Evolutionary conservation across 2,329 filamentous ascomycete species (phyloP), one percentile per base, ranked within the genome.

Genomic region (Talaromyces sp.): DNA sequence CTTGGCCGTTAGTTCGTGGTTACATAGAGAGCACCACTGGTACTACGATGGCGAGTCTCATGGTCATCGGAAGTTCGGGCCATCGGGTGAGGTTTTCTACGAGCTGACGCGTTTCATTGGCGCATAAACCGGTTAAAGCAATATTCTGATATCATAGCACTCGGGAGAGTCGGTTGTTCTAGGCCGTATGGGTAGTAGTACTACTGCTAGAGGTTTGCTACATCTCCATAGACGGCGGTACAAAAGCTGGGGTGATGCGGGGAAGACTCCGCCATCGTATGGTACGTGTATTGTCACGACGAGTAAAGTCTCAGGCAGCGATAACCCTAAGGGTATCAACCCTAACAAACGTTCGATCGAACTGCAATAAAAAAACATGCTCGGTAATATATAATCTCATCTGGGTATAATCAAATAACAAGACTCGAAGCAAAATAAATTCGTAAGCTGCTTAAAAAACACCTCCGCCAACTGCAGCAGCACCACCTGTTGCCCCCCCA

Each of bases 211-310:
- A 31, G 13, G 47, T 19, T 1, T 31, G 27, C 5, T 17, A 52
- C 27, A n/a, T 52, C 49, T 52, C 49, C 49, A 52, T 33, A 15
- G 27, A n/a, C 11, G 27, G 15, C n/a, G 50, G 3, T 54, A 54
- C 50, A 39, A 56, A 56, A 39, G 33, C 33, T 56, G 52, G 52
- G 52, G 52, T 37, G 31, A 39, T 56, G 52, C 52, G 52, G 52
- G 52, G 52, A 56, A 56, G 49, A 39, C 33, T 37, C 52, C 52
- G 52, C 33, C 52, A 25, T 49, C 15, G 22, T 49, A 25, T 49
- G 9, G 43, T 47, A 47, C 25, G 22, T 49, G 17, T 43, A 10
- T 37, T 35, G 27, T 31, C 31, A 13, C 22, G 49, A 35, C 10
- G n/a, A 5, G 35, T 2, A 4, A 19, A 19, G 13, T 54, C 17